These are phyloP conservation scores for Nectriaceae sp. DNA, from an alignment of 2,329 filamentous ascomycete genomes.

Conservation along the genomic window DNA sequence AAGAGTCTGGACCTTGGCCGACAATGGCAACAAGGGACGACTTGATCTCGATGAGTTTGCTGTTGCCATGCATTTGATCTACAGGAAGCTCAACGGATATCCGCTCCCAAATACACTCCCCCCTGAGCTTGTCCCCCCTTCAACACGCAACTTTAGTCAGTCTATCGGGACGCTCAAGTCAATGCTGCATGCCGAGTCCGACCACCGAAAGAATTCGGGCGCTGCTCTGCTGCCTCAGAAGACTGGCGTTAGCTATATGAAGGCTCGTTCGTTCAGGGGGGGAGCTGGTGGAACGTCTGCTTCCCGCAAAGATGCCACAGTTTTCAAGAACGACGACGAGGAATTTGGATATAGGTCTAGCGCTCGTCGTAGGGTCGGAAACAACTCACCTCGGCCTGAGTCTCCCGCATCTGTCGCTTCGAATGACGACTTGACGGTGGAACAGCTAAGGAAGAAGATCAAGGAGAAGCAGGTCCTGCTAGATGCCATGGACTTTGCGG, in stretches of 20 bases:
- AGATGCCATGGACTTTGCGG: constrained; percentile 94
- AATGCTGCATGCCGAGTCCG: constrained; percentile 85
- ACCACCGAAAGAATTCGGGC: constrained; percentile 84
- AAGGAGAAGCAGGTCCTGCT: constrained; percentile 91
- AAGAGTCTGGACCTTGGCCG: constrained; percentile 90
- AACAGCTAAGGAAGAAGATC: constrained; percentile 90
- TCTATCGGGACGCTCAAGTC: constrained; percentile 93
- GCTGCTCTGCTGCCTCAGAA: constrained; percentile 90
- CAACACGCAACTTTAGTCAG: constrained; percentile 88
- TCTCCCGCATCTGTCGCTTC: constrained; percentile 69
- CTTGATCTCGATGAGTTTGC: constrained; percentile 97
- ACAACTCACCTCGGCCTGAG: constrained; percentile 78
- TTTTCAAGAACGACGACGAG: constrained; percentile 96
- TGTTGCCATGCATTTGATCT: constrained; percentile 98
- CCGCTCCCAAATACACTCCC: constrained; percentile 85
- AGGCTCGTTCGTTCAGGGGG: constrained; percentile 87
- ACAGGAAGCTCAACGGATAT: constrained; percentile 94
- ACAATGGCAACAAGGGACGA: constrained; percentile 90
- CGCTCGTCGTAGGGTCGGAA: constrained; percentile 81
- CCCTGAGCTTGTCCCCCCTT: constrained; percentile 90
- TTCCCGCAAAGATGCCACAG: constrained; percentile 87
- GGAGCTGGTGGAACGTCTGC: constrained; percentile 56
- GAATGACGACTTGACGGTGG: constrained; percentile 79
- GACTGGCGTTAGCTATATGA: constrained; percentile 97
- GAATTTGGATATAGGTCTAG: constrained; percentile 91